phyloP scores from a whole-genome alignment of 192 early-diverging fungal species.

The Phycomyces nitens region DNA sequence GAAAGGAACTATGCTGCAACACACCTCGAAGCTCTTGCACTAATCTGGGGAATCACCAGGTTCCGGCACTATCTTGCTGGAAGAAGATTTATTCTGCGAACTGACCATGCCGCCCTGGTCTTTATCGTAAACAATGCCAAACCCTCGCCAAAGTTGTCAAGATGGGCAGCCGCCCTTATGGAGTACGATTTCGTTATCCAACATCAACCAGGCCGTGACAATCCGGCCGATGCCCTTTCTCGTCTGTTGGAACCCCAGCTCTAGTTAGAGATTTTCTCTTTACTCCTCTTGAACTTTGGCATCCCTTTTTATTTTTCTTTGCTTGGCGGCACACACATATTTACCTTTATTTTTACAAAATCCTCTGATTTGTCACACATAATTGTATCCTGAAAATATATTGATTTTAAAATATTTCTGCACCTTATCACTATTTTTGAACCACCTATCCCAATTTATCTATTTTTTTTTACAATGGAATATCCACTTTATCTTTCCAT shows the following conservation, averaged over 20 bases:
- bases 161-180: slow-evolving; percentile 2
- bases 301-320: not conserved
- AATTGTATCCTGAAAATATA: no score
- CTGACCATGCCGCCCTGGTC: not conserved
- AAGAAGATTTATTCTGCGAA: not conserved
- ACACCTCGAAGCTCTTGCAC: not conserved
- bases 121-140: not conserved
- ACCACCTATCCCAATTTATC: no score
- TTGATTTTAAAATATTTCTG: no score
- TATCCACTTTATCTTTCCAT: no score
- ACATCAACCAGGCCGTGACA: not conserved
- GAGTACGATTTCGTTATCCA: not conserved
- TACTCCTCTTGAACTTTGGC: not conserved
- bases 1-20: slow-evolving; percentile 11
- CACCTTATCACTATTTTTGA: no score
- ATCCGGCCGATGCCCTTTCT: slow-evolving; percentile 7
- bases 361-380: no score
- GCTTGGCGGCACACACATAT: no score
- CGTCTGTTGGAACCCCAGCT: not conserved
- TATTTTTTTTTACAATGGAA: not conserved
- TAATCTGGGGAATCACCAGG: not conserved
- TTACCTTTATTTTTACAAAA: not conserved
- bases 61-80: slow-evolving; percentile 1
- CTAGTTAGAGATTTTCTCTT: no score
- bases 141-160: not conserved